These are phyloP conservation scores for Ustilago esculenta DNA, from an alignment of 1,284 basidiomycete genomes.

Conservation along the genomic window DNA sequence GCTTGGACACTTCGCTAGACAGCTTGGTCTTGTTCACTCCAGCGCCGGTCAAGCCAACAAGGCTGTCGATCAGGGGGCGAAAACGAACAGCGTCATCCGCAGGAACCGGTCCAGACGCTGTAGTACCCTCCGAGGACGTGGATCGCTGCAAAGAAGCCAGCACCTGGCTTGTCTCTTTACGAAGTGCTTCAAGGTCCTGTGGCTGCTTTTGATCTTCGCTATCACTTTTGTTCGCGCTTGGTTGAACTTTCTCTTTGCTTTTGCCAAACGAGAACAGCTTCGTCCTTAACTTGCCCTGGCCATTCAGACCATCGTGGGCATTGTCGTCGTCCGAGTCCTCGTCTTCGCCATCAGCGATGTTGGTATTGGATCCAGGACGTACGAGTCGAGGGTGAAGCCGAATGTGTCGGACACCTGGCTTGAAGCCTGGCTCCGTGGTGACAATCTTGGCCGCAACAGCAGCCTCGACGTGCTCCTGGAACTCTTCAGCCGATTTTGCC, in stretches of 20 bases:
- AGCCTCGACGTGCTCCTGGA: conserved; percentile 34
- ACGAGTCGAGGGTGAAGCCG: conserved; percentile 36
- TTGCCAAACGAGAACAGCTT: conserved; percentile 11
- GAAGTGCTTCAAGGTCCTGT: conserved; percentile 15
- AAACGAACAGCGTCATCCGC: conserved; percentile 30
- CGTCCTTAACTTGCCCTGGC: conserved; percentile 1
- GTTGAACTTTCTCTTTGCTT: neutral
- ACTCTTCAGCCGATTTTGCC: conserved; percentile 25
- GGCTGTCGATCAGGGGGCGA: conserved; percentile 37
- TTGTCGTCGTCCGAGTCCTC: conserved; percentile 15
- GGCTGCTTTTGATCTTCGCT: neutral
- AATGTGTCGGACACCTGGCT: conserved; percentile 34
- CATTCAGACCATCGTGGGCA: neutral
- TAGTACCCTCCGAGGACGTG: conserved; percentile 16
- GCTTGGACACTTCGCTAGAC: conserved; percentile 26
- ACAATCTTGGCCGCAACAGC: conserved; percentile 45
- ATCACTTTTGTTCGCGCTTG: neutral
- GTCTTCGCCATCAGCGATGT: conserved; percentile 15
- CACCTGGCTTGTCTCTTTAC: conserved; percentile 26
- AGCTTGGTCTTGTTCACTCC: conserved; percentile 27
- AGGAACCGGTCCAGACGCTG: conserved; percentile 24
- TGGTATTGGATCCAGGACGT: conserved; percentile 18
- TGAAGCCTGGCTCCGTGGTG: conserved; percentile 46
- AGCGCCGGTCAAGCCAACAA: conserved; percentile 6
- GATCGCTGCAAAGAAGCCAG: conserved; percentile 29